These are phyloP conservation scores for Pogostemon cablin DNA, from an alignment of 257 asterid species.

Conservation along the genomic window DNA sequence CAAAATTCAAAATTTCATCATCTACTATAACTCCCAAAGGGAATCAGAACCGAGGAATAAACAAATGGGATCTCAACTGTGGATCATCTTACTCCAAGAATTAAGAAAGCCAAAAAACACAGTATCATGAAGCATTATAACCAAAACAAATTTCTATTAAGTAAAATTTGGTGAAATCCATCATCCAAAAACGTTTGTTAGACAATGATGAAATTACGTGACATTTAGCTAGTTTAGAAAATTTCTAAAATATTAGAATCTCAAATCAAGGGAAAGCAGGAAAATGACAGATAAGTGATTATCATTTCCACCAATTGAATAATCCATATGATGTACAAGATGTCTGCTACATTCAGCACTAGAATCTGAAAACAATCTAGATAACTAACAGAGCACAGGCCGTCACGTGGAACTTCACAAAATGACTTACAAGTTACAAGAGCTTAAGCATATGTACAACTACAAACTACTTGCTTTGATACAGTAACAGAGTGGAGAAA, in stretches of 20 bases:
- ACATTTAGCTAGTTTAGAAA: too few relatives aligned
- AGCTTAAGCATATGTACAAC: conserved; percentile 42
- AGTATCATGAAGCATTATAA: too few relatives aligned
- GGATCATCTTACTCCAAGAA: too few relatives aligned
- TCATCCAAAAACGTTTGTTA: too few relatives aligned
- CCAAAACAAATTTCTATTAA: too few relatives aligned
- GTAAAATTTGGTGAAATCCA: too few relatives aligned
- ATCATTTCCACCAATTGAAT: not conserved
- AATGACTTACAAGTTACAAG: conserved; percentile 24
- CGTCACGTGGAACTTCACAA: conserved; percentile 18
- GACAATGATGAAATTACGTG: too few relatives aligned
- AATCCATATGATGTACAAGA: not conserved
- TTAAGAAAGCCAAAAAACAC: too few relatives aligned
- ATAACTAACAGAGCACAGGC: not conserved
- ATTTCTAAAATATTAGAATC: not conserved
- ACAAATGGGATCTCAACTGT: too few relatives aligned
- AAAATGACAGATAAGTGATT: not conserved
- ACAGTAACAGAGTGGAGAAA: not conserved
- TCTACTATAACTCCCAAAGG: too few relatives aligned
- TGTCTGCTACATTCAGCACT: not conserved
- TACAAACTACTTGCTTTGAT: conserved; percentile 36
- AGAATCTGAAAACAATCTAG: not conserved
- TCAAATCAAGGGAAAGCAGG: not conserved
- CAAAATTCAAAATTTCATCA: too few relatives aligned
- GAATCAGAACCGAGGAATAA: too few relatives aligned